phyloP scores from a whole-genome alignment of 2,329 filamentous ascomycete species.

The Cryphonectria naterciae region DNA sequence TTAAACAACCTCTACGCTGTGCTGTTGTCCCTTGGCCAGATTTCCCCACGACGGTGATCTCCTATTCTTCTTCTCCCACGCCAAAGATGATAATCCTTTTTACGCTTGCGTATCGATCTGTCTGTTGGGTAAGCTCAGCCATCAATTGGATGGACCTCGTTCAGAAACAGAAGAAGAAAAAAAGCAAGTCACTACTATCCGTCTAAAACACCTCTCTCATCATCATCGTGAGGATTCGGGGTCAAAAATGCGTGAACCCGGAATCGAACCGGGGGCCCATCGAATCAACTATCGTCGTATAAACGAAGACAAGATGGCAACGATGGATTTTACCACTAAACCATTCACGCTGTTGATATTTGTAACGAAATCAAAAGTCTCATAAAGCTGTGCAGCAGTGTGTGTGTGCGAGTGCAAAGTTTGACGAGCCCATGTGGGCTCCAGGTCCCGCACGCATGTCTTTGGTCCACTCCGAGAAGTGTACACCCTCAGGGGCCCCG shows the following conservation, averaged over 20 bases:
- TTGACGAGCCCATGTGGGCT: background rate
- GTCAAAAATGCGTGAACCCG: constrained; percentile 8
- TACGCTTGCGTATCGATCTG: background rate
- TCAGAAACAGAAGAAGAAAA: background rate
- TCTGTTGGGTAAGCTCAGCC: background rate
- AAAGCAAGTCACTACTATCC: background rate
- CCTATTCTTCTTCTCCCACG: no score
- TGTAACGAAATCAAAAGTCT: background rate
- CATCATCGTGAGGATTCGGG: background rate
- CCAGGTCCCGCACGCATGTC: background rate
- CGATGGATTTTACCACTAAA: constrained; percentile 23
- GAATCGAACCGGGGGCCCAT: constrained; percentile 17
- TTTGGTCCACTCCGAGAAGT: background rate
- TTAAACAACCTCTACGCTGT: no score
- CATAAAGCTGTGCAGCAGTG: background rate
- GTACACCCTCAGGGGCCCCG: background rate
- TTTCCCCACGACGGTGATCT: no score
- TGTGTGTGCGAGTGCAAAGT: background rate
- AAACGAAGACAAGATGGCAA: background rate
- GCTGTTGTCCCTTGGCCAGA: no score
- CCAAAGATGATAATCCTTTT: background rate
- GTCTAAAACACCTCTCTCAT: background rate
- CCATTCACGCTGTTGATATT: constrained; percentile 10
- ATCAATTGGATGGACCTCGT: background rate
- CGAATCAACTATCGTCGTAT: background rate